Evolutionary conservation across 2,329 filamentous ascomycete genomes (phyloP), one percentile per base, ranked within the genome.

Genomic region (Exophiala calicioides): DNA sequence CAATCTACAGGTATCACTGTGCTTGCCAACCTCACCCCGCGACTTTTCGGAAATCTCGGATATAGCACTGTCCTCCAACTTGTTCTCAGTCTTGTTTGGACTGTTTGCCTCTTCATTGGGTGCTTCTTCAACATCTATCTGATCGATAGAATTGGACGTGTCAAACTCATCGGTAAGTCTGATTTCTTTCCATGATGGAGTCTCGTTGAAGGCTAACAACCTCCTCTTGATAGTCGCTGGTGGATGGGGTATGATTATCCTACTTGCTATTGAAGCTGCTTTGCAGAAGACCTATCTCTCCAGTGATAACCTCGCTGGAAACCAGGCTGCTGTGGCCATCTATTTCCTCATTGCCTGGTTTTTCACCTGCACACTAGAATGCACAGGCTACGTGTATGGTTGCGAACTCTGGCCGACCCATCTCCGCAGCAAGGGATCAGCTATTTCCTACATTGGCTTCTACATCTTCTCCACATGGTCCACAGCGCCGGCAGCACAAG

Each of bases 271-370:
- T 38, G 60, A 70, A 37, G 63, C 66, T 36, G 65, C 63, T 6
- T 51, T 70, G 23, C 58, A 62, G 15, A 66, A 65, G 1, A 27
- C 48, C 5, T 70, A 58, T 39, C 60, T 66, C 0, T 60, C 61
- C 24, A 65, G 63, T 2, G 54, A 50, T 20, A 67, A 69, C 44
- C 20, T 34, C 6, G 48, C 43, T 2, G 58, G 63, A 3, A 60
- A 64, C 8, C 58, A 60, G 15, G 67, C 63, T 3, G 65, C 62
- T 3, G 63, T 70, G 0, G 68, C 69, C 45, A 68, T 69, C 57
- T 59, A 67, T 36, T 70, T 66, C 55, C 60, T 69, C 50, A 67
- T 64, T 42, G 63, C 65, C 29, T 55, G 63, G 40, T 71, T 62
- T 53, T 72, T 66, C 63, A 64, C 61, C 27, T 69, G 65, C 26